Percentiles rank a stretch among this genome's conserved stretches.
Conservation (phyloP, 2,329 filamentous ascomycete genomes). For the Fusarium pseudograminearum region DNA sequence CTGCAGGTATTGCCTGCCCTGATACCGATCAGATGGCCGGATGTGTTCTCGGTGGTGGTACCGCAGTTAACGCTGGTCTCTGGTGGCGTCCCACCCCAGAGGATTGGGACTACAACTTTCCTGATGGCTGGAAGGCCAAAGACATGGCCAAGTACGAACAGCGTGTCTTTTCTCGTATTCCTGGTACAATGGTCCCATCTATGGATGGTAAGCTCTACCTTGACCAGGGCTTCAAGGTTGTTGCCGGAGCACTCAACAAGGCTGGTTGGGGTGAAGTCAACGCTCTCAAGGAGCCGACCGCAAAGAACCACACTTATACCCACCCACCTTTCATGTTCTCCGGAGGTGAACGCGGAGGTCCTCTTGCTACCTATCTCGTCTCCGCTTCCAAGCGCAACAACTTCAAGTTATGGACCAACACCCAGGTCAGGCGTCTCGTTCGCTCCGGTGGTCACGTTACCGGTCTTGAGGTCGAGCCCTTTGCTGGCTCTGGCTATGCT, state of each 20-base stretch:
- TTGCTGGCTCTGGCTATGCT: conserved; percentile 4
- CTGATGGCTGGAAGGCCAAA: conserved; percentile 18
- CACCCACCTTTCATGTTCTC: conserved; percentile 18
- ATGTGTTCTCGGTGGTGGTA: conserved; percentile 18
- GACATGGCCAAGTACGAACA: conserved; percentile 18
- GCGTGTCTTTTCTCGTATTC: conserved; percentile 16
- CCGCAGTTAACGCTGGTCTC: conserved; percentile 15
- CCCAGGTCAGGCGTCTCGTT: conserved; percentile 14
- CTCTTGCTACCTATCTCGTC: conserved; percentile 18
- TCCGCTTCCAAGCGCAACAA: conserved; percentile 2
- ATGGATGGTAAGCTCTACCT: conserved; percentile 16
- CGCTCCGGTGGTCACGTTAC: conserved; percentile 17
- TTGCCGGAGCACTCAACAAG: conserved; percentile 8
- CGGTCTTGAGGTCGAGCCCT: conserved; percentile 8
- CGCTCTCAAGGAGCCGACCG: neutral
- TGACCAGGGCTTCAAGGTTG: conserved; percentile 14
- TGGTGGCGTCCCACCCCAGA: conserved; percentile 19
- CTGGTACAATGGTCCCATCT: conserved; percentile 11
- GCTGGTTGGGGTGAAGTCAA: conserved; percentile 12
- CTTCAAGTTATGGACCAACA: conserved; percentile 22
- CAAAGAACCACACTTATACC: conserved; percentile 10
- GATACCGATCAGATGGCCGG: conserved; percentile 22
- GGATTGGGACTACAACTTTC: conserved; percentile 21
- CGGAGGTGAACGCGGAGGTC: neutral
- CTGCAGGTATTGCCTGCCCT: conserved; percentile 9